Percentiles rank a stretch among this genome's conserved stretches.
Evolutionary conservation across 2,329 filamentous ascomycete genomes (phyloP).

Genomic region (Penicillium fuscoglaucum): DNA sequence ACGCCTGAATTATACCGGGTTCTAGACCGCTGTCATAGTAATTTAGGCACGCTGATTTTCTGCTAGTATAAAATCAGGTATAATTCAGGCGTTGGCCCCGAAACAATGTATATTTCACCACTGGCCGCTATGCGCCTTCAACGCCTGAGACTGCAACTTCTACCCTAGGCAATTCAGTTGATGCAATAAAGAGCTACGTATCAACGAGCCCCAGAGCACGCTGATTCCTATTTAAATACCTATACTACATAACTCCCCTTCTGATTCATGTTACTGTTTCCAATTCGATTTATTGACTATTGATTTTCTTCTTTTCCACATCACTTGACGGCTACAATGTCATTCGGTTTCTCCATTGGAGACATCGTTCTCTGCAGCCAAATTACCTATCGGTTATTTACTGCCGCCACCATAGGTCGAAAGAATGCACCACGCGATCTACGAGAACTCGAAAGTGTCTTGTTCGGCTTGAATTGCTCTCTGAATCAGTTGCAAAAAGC

Average conservation of each 20-base stretch:
- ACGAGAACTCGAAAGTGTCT: not conserved
- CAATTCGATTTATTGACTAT: not conserved
- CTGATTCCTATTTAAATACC: too few species aligned
- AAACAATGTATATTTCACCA: too few species aligned
- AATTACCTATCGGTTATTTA: not conserved
- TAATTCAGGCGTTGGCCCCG: too few species aligned
- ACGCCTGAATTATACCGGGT: too few species aligned
- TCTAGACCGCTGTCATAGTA: too few species aligned
- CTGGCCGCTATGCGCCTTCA: too few species aligned
- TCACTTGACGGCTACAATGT: not conserved
- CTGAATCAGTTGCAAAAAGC: not conserved
- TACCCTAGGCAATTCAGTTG: too few species aligned
- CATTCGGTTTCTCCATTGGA: not conserved
- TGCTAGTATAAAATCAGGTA: too few species aligned
- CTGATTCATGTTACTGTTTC: not conserved
- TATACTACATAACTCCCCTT: not conserved
- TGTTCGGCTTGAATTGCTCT: not conserved
- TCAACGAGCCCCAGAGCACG: too few species aligned
- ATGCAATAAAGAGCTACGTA: too few species aligned
- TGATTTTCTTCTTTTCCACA: not conserved
- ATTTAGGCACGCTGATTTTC: too few species aligned
- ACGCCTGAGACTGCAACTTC: too few species aligned
- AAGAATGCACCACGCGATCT: not conserved
- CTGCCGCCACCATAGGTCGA: not conserved
- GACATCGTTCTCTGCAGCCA: slow-evolving; percentile 1